Evolutionary conservation across 768 basidiomycete genomes (phyloP).

Genomic region (Galerina sulciceps): DNA sequence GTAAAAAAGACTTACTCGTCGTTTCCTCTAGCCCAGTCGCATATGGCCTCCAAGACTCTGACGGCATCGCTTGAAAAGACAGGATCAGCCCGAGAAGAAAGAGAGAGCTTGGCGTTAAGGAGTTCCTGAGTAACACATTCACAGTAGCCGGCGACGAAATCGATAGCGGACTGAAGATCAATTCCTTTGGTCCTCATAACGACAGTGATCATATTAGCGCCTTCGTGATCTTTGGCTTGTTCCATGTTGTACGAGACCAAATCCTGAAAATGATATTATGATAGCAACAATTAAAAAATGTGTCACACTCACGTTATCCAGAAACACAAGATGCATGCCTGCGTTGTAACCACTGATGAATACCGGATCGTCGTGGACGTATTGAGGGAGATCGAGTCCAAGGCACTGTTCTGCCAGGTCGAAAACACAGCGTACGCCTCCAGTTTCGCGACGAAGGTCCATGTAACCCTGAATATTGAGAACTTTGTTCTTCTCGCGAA

Average conservation of each 20-base stretch:
- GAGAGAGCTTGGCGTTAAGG: not conserved
- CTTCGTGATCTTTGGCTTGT: conserved; percentile 6
- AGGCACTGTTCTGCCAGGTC: conserved; percentile 8
- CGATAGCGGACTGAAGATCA: conserved; percentile 4
- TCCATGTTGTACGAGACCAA: conserved; percentile 12
- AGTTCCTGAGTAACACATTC: conserved; percentile 2
- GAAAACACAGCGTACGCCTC: conserved; percentile 4
- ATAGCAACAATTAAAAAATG: too few relatives aligned
- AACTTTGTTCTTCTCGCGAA: conserved; percentile 6
- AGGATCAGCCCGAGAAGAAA: conserved; percentile 2
- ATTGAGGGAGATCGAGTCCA: conserved; percentile 4
- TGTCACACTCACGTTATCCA: not conserved
- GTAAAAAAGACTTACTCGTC: too few relatives aligned
- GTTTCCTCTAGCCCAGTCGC: conserved; percentile 9
- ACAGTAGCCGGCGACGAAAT: conserved; percentile 6
- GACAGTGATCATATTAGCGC: conserved; percentile 9
- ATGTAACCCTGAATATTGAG: conserved; percentile 6
- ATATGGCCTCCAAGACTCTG: not conserved
- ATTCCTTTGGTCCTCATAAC: conserved; percentile 10
- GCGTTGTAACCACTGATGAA: conserved; percentile 13
- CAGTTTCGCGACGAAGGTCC: conserved; percentile 2
- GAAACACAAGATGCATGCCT: conserved; percentile 5
- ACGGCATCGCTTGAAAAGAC: conserved; percentile 1
- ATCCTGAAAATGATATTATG: not conserved
- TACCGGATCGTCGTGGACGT: conserved; percentile 3